Evolutionary conservation across 2,329 filamentous ascomycete genomes (phyloP), one percentile per base, ranked within the genome.

Genomic region (Alternaria gaisen): DNA sequence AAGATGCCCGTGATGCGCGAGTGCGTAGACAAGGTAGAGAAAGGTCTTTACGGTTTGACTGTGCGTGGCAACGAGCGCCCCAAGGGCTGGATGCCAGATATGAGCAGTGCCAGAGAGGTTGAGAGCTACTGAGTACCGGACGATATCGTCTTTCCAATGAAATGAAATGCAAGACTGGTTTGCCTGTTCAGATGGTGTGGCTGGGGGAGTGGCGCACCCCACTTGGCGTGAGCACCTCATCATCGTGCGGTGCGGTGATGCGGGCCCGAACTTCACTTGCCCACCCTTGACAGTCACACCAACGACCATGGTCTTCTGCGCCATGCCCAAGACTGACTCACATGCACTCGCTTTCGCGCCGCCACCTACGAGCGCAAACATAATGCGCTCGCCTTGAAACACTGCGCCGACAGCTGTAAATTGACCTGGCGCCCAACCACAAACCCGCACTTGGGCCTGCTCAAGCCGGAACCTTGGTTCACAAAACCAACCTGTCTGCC

Each of bases 11-110:
- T 94, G 1, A 97, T 97, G 91, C 86, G 90, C 72, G 87, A 87
- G 74, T 96, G 93, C 77, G 93, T 99, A 26, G 89, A 91, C 74
- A 99, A 99, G 84, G 95, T 99, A 11, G 95, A 99, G 84, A 89
- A 88, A 67, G 87, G 94, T 24, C 89, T 93, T 30, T 99, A 98
- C 78, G 93, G 93, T 4, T 87, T 97, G 68, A 88, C 90, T 30
- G 91, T 99, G 22, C 85, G 95, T 53, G 94, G 94, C 0, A 91
- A 90, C 53, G 95, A 99, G 83, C 83, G 93, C 64, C 94, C 94
- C 0, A 92, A 91, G 74, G 94, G 94, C 0, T 98, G 94, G 94
- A 86, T 95, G 74, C 94, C 94, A 4, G 94, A 97, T 74, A 79
- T 92, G 74, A 80, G 81, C 24, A 80, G 72, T 22, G 79, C 79